Percentiles rank a stretch among this genome's conserved stretches.
Evolutionary conservation across 192 early-diverging fungal genomes (phyloP).

Genomic region (Mortierella alpina): DNA sequence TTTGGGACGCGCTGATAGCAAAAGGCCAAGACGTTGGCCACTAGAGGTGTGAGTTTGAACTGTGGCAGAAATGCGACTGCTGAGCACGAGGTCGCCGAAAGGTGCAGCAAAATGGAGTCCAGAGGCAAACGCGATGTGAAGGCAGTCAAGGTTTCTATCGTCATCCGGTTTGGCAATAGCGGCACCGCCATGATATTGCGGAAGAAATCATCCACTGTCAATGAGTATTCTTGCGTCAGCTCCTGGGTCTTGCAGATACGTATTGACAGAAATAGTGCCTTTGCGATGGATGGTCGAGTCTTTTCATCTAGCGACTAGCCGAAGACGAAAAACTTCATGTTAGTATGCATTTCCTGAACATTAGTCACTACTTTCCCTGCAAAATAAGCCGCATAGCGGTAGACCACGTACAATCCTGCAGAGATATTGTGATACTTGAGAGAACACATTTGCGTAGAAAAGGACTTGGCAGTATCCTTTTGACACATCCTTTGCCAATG

Average conservation of each 20-base stretch:
- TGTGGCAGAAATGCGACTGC: slow-evolving; percentile 56
- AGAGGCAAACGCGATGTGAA: slow-evolving; percentile 56
- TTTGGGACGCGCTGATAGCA: slow-evolving; percentile 30
- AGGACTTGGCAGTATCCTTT: slow-evolving; percentile 6
- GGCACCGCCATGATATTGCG: slow-evolving; percentile 64
- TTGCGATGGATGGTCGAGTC: slow-evolving; percentile 14
- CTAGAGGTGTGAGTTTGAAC: slow-evolving; percentile 22
- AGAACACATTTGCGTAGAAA: neutral
- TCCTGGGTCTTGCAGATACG: slow-evolving; percentile 24
- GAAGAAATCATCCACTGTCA: slow-evolving; percentile 46
- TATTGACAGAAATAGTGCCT: slow-evolving; percentile 21
- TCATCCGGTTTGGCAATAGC: slow-evolving; percentile 57
- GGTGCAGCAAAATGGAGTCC: slow-evolving; percentile 43
- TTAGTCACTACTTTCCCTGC: neutral
- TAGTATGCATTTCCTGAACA: neutral
- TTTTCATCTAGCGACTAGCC: slow-evolving; percentile 46
- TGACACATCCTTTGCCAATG: neutral
- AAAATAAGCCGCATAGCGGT: neutral
- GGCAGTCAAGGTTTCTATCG: slow-evolving; percentile 45
- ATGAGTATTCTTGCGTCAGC: neutral
- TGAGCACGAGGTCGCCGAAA: slow-evolving; percentile 54
- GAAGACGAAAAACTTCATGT: neutral
- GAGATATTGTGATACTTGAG: slow-evolving; percentile 10
- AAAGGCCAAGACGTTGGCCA: slow-evolving; percentile 27
- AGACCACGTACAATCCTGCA: slow-evolving; percentile 16